A percentile compares a stretch with the other conserved stretches of the same genome.
Conservation (phyloP, 441 rosid genomes). For the Populus hybrid region DNA sequence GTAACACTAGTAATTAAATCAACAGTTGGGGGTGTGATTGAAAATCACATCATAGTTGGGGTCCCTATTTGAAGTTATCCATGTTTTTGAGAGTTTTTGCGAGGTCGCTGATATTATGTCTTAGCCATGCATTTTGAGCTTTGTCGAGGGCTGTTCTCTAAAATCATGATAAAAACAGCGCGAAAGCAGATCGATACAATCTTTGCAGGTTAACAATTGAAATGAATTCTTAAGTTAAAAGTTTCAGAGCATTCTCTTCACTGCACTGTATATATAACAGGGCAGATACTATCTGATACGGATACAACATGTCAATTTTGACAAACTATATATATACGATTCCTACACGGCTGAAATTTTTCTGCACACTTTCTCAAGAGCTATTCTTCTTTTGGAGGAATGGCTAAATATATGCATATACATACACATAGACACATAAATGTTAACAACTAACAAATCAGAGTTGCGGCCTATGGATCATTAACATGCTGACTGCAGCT, state of each 20-base stretch:
- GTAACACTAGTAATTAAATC: too few species aligned
- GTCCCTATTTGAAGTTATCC: neutral
- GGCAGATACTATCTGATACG: neutral
- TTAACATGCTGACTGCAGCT: neutral
- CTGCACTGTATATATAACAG: neutral
- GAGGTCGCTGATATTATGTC: neutral
- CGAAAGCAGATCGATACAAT: neutral
- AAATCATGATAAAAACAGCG: neutral
- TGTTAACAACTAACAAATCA: neutral
- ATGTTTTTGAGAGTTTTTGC: neutral
- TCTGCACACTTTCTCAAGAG: neutral
- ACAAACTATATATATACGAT: neutral
- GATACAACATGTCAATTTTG: neutral
- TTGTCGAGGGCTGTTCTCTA: neutral
- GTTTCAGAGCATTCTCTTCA: neutral
- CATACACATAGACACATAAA: neutral
- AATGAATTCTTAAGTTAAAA: neutral
- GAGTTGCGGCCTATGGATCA: neutral
- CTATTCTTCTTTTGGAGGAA: neutral
- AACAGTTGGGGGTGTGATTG: neutral
- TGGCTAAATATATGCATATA: neutral
- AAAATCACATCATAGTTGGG: neutral
- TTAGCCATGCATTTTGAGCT: neutral
- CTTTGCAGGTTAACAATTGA: neutral
- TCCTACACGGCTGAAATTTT: neutral